phyloP scores from a whole-genome alignment of 441 rosid species.

The Pelargonium australe region DNA sequence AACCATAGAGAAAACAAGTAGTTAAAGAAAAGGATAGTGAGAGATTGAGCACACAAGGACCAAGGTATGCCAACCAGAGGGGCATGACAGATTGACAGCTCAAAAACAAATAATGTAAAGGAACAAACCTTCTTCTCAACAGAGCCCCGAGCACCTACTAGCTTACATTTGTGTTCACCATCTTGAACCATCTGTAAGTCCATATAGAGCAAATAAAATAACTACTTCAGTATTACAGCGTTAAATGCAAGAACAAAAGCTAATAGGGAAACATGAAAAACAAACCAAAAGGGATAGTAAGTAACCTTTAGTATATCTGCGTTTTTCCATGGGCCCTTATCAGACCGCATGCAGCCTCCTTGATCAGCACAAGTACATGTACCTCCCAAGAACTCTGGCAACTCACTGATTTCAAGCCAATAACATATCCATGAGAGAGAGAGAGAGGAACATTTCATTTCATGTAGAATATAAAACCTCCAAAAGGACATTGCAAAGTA shows the following conservation, averaged over 20 bases:
- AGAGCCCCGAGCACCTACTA: conserved; percentile 13
- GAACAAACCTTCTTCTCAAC: conserved; percentile 29
- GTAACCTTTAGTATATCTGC: conserved; percentile 63
- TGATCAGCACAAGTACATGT: conserved; percentile 77
- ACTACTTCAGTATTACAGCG: conserved; percentile 9
- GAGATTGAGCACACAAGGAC: neutral
- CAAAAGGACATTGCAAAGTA: neutral
- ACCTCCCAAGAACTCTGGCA: conserved; percentile 92
- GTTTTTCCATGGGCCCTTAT: conserved; percentile 95
- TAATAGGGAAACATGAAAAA: neutral
- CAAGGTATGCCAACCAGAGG: neutral
- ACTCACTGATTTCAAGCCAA: conserved; percentile 42
- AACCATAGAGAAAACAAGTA: neutral
- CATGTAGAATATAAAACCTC: neutral
- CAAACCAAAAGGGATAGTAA: neutral
- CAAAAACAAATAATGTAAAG: neutral
- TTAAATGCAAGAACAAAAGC: neutral
- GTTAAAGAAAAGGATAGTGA: neutral
- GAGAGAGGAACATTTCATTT: neutral
- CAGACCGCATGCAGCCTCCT: conserved; percentile 90
- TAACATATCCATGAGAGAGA: neutral
- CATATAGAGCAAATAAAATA: conserved; percentile 13
- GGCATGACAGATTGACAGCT: no score
- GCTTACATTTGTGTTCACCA: conserved; percentile 53
- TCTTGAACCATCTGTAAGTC: conserved; percentile 57